phyloP scores from a whole-genome alignment of 2,329 filamentous ascomycete species.

The Colletotrichum paranaense region DNA sequence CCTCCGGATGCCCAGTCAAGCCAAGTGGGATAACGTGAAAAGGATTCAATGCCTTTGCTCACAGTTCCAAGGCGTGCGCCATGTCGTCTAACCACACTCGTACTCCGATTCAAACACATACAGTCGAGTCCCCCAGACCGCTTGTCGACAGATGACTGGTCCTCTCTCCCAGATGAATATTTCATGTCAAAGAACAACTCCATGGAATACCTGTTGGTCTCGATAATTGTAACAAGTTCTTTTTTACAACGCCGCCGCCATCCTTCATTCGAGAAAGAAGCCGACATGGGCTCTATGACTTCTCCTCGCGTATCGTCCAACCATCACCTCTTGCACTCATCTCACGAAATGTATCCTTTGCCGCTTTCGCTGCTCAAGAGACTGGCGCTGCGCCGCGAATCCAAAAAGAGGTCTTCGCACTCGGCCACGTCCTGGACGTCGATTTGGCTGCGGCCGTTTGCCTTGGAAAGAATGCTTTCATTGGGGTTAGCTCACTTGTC shows the following conservation, averaged over 20 bases:
- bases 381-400: constrained; percentile 80
- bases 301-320: constrained; percentile 25
- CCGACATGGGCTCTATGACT: constrained; percentile 6
- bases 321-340: constrained; percentile 6
- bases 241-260: constrained; percentile 36
- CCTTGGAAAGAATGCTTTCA: constrained; percentile 84
- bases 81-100: constrained; percentile 9
- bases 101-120: constrained; percentile 4
- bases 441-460: constrained; percentile 81
- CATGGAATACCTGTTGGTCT: constrained; percentile 25
- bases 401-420: constrained; percentile 86
- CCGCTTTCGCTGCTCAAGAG: constrained; percentile 74
- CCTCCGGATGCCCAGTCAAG: neutral
- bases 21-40: neutral
- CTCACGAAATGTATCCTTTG: constrained; percentile 72
- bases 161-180: neutral
- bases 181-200: constrained; percentile 1
- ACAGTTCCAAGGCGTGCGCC: neutral
- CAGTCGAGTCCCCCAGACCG: constrained; percentile 1
- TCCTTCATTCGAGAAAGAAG: constrained; percentile 18
- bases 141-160: neutral
- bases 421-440: constrained; percentile 82
- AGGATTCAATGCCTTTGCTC: neutral
- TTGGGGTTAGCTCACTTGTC: constrained; percentile 46
- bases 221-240: constrained; percentile 34